phyloP scores from a whole-genome alignment of 1,284 basidiomycete species.

The Tranzscheliella williamsii region DNA sequence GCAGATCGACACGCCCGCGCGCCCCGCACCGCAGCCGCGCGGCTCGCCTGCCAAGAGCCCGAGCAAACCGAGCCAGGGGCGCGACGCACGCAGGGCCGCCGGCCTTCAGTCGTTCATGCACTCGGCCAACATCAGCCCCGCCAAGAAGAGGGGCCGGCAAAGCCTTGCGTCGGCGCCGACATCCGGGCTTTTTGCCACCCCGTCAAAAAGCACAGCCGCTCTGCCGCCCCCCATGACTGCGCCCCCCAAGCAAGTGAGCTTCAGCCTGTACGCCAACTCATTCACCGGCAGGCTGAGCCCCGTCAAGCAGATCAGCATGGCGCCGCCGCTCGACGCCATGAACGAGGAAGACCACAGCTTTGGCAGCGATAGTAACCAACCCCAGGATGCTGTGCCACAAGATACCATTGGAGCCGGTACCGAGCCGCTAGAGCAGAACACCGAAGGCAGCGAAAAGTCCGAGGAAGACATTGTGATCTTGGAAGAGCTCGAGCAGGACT shows the following conservation, averaged over 20 bases:
- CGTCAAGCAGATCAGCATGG: conserved; percentile 37
- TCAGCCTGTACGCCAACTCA: conserved; percentile 21
- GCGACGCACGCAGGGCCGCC: conserved; percentile 20
- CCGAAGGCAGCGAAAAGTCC: neutral
- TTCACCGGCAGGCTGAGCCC: conserved; percentile 23
- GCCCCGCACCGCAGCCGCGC: neutral
- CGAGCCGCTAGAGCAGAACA: neutral
- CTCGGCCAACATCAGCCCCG: conserved; percentile 22
- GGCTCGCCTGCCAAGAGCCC: neutral
- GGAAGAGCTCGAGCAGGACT: no score
- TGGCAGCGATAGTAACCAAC: neutral
- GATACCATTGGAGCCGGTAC: neutral
- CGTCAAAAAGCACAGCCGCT: conserved; percentile 3
- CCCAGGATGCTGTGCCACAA: no score
- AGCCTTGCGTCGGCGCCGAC: conserved; percentile 17
- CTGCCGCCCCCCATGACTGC: conserved; percentile 21
- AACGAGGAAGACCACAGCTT: conserved; percentile 28
- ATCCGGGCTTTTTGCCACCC: conserved; percentile 18
- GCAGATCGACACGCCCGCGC: conserved; percentile 31
- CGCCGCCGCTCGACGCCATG: conserved; percentile 36
- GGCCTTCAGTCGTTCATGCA: conserved; percentile 28
- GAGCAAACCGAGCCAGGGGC: neutral
- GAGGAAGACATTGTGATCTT: neutral
- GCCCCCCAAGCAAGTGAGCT: conserved; percentile 35
- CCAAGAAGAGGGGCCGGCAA: conserved; percentile 14